Base-by-base conservation (phyloP, 495 filamentous ascomycete species). In the Barbatosphaeria neglecta region DNA sequence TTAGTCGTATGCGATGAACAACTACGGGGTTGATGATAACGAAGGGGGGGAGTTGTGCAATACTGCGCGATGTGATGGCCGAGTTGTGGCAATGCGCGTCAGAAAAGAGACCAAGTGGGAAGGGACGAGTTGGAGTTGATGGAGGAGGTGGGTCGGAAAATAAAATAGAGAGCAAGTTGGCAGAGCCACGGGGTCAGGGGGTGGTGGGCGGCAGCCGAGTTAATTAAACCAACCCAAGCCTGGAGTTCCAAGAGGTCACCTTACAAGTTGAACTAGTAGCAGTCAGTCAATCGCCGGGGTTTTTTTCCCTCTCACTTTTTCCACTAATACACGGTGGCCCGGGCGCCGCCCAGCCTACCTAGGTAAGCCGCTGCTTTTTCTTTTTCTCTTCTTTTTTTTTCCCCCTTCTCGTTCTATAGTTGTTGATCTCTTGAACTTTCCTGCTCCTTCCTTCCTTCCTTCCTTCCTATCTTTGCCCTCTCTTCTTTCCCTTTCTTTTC, bases 131-230 rank as follows among this genome's bases (percentile, higher is more conserved):
- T 13, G 27, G 15, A 3, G 27, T 31, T 31, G 27, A 31, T 31
- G 27, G 8, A 31, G 9, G 27, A 10, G 27, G 9, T 31, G 27
- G 37, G 33, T 45, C 25, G 24, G 28, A 15, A 45, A 25, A 46
- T 43, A 37, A 33, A 46, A 22, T 18, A 35, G 38, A 15, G 9
- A 18, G 23, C 16, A 48, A 54, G 27, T 25, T 23, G 15, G 17
- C 23, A 47, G 16, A 47, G 45, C 24, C 22, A 41, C 28, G 28
- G 28, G 38, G 22, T 41, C 20, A 23, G 13, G n/a, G 20, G 20
- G 22, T 15, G 39, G 39, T 41, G 39, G 39, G 39, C 39, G 39
- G 39, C 39, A 25, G 39, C 39, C 39, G 39, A 41, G 20, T 41
- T 41, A 41, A 41, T 41, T 41, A 41, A 41, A 41, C 39, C 39